phyloP scores from a whole-genome alignment of 1,139 yeast genomes.

The Pichia inconspicua region DNA sequence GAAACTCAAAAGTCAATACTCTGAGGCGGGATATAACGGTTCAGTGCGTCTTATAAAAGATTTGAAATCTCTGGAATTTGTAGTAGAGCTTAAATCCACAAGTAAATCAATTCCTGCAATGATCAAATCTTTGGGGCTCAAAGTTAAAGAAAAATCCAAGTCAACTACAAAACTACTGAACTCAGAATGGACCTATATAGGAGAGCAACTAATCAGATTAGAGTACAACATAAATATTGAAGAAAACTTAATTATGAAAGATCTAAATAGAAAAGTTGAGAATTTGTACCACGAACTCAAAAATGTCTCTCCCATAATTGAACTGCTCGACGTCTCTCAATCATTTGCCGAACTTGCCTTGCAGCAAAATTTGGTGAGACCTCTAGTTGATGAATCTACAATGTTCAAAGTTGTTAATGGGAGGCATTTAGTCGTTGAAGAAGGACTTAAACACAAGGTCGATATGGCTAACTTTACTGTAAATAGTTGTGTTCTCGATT shows the following conservation, averaged over 20 bases:
- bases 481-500: constrained; percentile 49
- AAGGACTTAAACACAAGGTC: constrained; percentile 44
- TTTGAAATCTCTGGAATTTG: constrained; percentile 20
- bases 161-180: constrained; percentile 20
- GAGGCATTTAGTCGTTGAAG: constrained; percentile 85
- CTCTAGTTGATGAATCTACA: constrained; percentile 45
- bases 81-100: constrained; percentile 24
- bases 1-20: constrained; percentile 23
- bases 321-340: constrained; percentile 62
- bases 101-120: constrained; percentile 19
- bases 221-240: constrained; percentile 27
- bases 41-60: constrained; percentile 20
- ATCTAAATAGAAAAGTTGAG: constrained; percentile 35
- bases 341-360: constrained; percentile 66
- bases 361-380: constrained; percentile 60
- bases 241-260: constrained; percentile 41
- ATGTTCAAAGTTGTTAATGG: constrained; percentile 50
- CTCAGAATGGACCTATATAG: constrained; percentile 32
- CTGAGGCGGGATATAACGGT: constrained; percentile 21
- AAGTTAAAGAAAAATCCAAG: constrained; percentile 21
- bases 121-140: constrained; percentile 11
- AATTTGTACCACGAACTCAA: constrained; percentile 37
- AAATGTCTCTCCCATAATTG: constrained; percentile 38
- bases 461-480: constrained; percentile 48
- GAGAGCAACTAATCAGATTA: constrained; percentile 19